phyloP scores from a whole-genome alignment of 164 flowering plant species.

The Vitis amurensis region DNA sequence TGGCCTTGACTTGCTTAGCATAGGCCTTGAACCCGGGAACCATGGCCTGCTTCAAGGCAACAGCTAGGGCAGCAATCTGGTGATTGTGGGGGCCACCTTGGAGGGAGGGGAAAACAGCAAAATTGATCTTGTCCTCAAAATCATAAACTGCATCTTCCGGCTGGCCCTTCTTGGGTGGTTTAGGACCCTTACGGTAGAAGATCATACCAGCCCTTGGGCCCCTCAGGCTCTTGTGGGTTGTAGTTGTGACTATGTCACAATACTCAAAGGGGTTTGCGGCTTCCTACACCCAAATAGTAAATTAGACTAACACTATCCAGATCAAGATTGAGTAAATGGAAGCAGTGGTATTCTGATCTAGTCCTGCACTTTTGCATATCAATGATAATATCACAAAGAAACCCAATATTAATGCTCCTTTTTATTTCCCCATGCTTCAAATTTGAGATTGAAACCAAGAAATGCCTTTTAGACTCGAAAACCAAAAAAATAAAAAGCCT shows the following conservation, averaged over 20 bases:
- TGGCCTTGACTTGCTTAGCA: constrained; percentile 97
- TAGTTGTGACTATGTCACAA: constrained; percentile 97
- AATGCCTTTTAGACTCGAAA: too few relatives aligned
- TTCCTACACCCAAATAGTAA: constrained; percentile 52
- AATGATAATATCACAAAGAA: too few relatives aligned
- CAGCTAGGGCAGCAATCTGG: constrained; percentile 98
- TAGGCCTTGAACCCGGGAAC: constrained; percentile 93
- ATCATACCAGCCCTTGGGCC: constrained; percentile 99
- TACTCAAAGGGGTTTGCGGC: constrained; percentile 93
- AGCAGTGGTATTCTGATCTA: too few relatives aligned
- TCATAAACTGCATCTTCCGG: constrained; percentile 94
- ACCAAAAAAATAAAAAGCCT: too few relatives aligned
- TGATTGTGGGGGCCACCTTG: constrained; percentile 99
- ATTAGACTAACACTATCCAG: neutral
- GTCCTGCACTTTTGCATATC: too few relatives aligned
- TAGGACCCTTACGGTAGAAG: constrained; percentile 98
- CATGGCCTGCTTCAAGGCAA: constrained; percentile 85
- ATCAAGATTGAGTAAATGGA: neutral
- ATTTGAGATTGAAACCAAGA: too few relatives aligned
- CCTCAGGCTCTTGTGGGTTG: constrained; percentile 98
- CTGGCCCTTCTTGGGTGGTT: constrained; percentile 98
- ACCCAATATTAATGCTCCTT: too few relatives aligned
- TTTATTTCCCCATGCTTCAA: too few relatives aligned
- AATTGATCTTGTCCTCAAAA: constrained; percentile 94
- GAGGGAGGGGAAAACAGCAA: constrained; percentile 96